Evolutionary conservation across 257 asterid genomes (phyloP).

Genomic region (Fraxinus quadrangulata): DNA sequence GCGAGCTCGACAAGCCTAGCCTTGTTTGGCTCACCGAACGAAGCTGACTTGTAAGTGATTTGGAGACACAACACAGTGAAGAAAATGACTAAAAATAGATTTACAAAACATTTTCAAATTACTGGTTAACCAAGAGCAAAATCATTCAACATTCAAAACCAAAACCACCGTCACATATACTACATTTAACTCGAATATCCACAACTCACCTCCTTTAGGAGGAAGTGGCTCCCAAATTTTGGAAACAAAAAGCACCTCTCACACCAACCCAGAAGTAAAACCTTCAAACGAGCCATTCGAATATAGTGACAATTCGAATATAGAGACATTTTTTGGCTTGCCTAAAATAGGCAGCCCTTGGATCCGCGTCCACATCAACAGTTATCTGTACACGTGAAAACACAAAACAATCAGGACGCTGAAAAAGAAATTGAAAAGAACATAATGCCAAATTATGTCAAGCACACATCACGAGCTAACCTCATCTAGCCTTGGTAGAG

Average conservation of each 20-base stretch:
- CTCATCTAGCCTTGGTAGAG: slow-evolving; percentile 96
- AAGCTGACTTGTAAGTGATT: too few relatives aligned
- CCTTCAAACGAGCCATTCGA: slow-evolving; percentile 88
- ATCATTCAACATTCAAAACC: not conserved
- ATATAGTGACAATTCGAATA: slow-evolving; percentile 62
- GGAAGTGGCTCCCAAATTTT: not conserved
- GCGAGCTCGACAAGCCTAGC: too few relatives aligned
- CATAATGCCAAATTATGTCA: not conserved
- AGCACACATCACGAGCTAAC: slow-evolving; percentile 31
- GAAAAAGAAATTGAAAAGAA: not conserved
- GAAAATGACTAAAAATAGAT: not conserved
- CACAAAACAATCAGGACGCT: not conserved
- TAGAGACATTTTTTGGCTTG: slow-evolving; percentile 25
- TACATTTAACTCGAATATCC: not conserved
- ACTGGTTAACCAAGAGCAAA: not conserved
- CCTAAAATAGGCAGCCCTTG: slow-evolving; percentile 8
- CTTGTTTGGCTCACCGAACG: too few relatives aligned
- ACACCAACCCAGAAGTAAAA: slow-evolving; percentile 85
- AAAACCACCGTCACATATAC: not conserved
- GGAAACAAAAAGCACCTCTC: not conserved
- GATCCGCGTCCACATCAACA: slow-evolving; percentile 55
- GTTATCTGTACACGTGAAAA: slow-evolving; percentile 36
- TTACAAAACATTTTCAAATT: not conserved
- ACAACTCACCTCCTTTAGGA: not conserved
- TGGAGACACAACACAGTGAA: too few relatives aligned